Evolutionary conservation across 257 asterid genomes (phyloP).

Genomic region (Capsicum pubescens): DNA sequence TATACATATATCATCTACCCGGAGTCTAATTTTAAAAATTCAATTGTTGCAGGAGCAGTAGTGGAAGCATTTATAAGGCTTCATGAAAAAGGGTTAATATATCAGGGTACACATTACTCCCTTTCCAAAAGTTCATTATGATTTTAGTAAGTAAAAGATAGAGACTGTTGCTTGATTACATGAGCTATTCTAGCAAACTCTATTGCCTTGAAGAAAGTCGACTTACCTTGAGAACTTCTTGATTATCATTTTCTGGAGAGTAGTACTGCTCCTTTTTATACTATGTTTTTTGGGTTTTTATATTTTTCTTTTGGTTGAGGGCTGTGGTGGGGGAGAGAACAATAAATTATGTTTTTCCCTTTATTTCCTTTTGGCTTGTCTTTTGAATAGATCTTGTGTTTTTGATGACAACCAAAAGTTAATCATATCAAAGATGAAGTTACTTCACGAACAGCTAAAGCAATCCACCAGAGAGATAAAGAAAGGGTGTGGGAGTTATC

Average conservation of each 20-base stretch:
- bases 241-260: not conserved
- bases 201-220: constrained; percentile 10
- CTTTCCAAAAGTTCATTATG: constrained; percentile 18
- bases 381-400: not conserved
- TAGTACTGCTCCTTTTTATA: not conserved
- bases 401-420: constrained; percentile 1
- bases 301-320: constrained; percentile 23
- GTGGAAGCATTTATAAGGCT: constrained; percentile 94
- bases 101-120: constrained; percentile 68
- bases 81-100: constrained; percentile 93
- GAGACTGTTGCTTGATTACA: not conserved
- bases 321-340: not conserved
- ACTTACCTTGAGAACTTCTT: constrained; percentile 20
- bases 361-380: not conserved
- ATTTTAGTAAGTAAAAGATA: not conserved
- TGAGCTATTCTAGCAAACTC: not conserved
- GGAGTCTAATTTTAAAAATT: constrained; percentile 31
- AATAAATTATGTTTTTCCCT: constrained; percentile 1
- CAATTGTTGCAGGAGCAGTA: constrained; percentile 78
- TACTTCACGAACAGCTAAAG: not conserved
- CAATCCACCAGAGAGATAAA: not conserved
- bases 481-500: constrained; percentile 11
- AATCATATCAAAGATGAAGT: not conserved
- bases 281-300: not conserved
- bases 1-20: not conserved